Evolutionary conservation across 192 early-diverging fungal species (phyloP).

Genomic region (Entomortierella lignicola): DNA sequence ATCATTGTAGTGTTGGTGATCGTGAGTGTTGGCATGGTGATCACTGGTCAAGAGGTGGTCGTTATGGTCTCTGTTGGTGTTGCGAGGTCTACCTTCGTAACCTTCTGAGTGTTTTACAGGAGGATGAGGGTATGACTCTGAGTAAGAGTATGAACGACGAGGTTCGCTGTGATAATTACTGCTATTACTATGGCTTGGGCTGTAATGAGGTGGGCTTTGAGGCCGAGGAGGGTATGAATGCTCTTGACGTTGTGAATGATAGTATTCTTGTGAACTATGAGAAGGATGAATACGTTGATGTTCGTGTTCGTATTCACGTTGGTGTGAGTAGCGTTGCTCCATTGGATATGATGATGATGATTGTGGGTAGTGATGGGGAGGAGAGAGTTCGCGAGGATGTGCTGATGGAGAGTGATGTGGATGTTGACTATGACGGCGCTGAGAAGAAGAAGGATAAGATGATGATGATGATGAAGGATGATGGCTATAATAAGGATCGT

Average conservation of each 20-base stretch:
- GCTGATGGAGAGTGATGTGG: conserved; percentile 2
- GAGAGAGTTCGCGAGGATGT: conserved; percentile 6
- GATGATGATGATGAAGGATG: conserved; percentile 4
- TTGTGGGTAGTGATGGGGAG: conserved; percentile 18
- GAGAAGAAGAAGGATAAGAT: conserved; percentile 16
- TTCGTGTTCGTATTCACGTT: not conserved
- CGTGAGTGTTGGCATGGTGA: conserved; percentile 20
- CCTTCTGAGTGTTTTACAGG: conserved; percentile 42
- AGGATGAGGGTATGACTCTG: conserved; percentile 12
- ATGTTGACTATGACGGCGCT: conserved; percentile 8
- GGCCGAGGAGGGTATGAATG: conserved; percentile 21
- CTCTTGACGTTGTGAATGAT: conserved; percentile 18
- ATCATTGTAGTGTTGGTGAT: conserved; percentile 42
- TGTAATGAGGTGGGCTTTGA: conserved; percentile 5
- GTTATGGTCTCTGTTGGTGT: conserved; percentile 48
- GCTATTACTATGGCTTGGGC: not conserved
- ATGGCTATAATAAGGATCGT: conserved; percentile 37
- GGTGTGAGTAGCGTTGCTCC: conserved; percentile 11
- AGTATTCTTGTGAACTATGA: conserved; percentile 9
- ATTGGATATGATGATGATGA: conserved; percentile 23
- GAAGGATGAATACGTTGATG: conserved; percentile 13
- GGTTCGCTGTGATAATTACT: conserved; percentile 8
- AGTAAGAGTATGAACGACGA: conserved; percentile 20
- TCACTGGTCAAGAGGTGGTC: conserved; percentile 43
- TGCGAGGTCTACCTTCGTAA: conserved; percentile 47